phyloP scores from a whole-genome alignment of 2,329 filamentous ascomycete species.

The Fusarium sp. region DNA sequence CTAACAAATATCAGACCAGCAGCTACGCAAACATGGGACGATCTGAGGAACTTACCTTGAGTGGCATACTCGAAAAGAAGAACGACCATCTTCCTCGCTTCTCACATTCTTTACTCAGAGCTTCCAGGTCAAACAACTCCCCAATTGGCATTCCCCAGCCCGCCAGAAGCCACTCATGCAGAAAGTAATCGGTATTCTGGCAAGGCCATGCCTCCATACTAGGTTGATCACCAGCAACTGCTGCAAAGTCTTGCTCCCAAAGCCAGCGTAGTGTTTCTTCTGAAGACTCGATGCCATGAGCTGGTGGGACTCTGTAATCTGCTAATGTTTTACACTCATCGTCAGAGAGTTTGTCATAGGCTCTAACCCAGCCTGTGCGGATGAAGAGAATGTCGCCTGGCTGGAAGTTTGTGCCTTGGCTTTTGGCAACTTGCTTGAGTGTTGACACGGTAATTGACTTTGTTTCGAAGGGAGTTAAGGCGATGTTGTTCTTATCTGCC shows the following conservation, averaged over 20 bases:
- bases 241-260: constrained; percentile 66
- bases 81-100: constrained; percentile 53
- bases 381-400: constrained; percentile 69
- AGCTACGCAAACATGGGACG: fast-evolving
- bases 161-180: constrained; percentile 60
- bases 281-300: constrained; percentile 60
- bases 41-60: constrained; percentile 1
- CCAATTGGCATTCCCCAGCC: constrained; percentile 65
- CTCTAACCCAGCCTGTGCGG: constrained; percentile 63
- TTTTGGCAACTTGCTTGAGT: constrained; percentile 58
- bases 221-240: constrained; percentile 67
- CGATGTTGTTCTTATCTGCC: constrained; percentile 53
- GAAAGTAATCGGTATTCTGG: constrained; percentile 46
- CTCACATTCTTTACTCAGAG: constrained; percentile 50
- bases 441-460: constrained; percentile 56
- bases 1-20: not conserved
- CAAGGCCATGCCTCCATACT: constrained; percentile 63
- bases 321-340: constrained; percentile 54
- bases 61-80: constrained; percentile 49
- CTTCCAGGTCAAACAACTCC: constrained; percentile 60
- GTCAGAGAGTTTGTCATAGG: constrained; percentile 53
- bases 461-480: constrained; percentile 54
- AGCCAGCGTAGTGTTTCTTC: constrained; percentile 65
- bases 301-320: constrained; percentile 45
- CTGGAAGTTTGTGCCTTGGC: constrained; percentile 57